Base-by-base conservation (phyloP, 2,329 filamentous ascomycete genomes). In the Curvularia verruculosa region DNA sequence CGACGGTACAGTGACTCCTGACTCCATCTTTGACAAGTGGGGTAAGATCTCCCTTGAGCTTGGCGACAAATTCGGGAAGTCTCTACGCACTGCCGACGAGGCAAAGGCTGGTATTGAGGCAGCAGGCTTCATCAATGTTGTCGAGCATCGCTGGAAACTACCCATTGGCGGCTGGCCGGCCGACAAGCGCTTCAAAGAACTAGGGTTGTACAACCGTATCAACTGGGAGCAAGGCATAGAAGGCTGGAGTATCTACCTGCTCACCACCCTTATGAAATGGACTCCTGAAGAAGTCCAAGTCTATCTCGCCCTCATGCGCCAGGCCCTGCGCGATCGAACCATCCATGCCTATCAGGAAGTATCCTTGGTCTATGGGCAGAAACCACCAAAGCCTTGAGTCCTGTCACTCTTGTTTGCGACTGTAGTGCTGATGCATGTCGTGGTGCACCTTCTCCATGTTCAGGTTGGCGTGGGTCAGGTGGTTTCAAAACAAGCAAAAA, bases 111-210 rank as follows among this genome's bases (percentile, higher is more conserved):
- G 79, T 52, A 76, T 86, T 63, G 70, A 74, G 3, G 80, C 82
- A 12, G 83, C 80, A 0, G 85, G 85, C 0, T 87, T 87, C 59
- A 73, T 77, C 43, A 79, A 85, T 52, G 79, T 87, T 0, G 71
- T 72, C 0, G 80, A 84, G 64, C 71, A 77, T 2, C 64, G 81
- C 13, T 68, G 60, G 59, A 72, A 71, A 49, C 5, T 82, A 77
- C 63, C 68, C 0, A 57, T 73, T 28, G 67, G 68, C 1, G 60
- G 61, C 1, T 73, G 68, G 69, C 55, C 63, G 15, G 61, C 56
- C 3, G 64, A 71, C 31, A 61, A 62, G 82, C 78, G 79, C 24
- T 77, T 82, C 48, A 86, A 85, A 65, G 79, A 84, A 48, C 66
- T 84, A 1, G 84, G 83, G 1, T 63, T 61, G 40, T 74, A 62